Base-by-base conservation (phyloP, 805 yeast genomes). In the Candida ulmi region DNA sequence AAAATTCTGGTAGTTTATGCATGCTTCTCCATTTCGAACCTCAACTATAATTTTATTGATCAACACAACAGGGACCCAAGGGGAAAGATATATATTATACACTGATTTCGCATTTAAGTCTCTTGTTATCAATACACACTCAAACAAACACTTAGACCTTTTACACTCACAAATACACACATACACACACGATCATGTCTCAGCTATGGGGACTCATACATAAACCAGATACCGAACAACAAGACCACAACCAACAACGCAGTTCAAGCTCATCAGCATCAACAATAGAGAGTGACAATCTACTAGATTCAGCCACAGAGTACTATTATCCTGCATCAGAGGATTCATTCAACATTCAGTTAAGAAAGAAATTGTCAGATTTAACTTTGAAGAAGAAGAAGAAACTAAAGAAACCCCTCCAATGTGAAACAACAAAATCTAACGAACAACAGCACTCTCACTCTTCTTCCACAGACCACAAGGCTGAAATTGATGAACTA, bases 121-220 rank as follows among this genome's bases (percentile, higher is more conserved):
- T n/a, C n/a, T n/a, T n/a, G n/a, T n/a, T n/a, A n/a, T n/a, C n/a
- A n/a, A n/a, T n/a, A n/a, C n/a, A n/a, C n/a, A n/a, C n/a, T n/a
- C n/a, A n/a, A n/a, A n/a, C n/a, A n/a, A n/a, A n/a, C n/a, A n/a
- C n/a, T n/a, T n/a, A n/a, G n/a, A n/a, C n/a, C n/a, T n/a, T n/a
- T n/a, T n/a, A n/a, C n/a, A n/a, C n/a, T n/a, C n/a, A n/a, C n/a
- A n/a, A n/a, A n/a, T n/a, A n/a, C n/a, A n/a, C n/a, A n/a, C n/a
- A n/a, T n/a, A n/a, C n/a, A n/a, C n/a, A n/a, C n/a, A n/a, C n/a
- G n/a, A 23, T 21, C 21, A 34, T 36, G 40, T 36, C 41, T 5
- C 41, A 34, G 12, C 29, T 37, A 26, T 38, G 41, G 41, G 23
- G 29, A 12, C 29, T 38, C 3, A 16, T 38, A 5, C 41, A 38